phyloP scores from a whole-genome alignment of 2,329 filamentous ascomycete species.

The Pyrenophora tritici-repentis region DNA sequence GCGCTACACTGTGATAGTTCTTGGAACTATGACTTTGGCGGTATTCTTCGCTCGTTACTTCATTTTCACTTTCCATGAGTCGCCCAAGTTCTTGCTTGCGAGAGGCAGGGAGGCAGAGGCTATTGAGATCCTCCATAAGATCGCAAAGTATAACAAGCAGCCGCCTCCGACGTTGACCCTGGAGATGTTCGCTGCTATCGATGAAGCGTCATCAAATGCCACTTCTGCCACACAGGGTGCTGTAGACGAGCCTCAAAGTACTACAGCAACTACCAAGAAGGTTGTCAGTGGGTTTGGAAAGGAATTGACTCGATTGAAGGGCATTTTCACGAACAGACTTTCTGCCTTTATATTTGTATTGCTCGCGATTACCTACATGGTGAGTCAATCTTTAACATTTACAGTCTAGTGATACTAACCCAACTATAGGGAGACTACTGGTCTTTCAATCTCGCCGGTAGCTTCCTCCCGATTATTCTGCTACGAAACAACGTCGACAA shows the following conservation, averaged over 20 bases:
- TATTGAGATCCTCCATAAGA: conserved; percentile 34
- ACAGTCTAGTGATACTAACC: background rate
- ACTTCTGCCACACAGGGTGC: background rate
- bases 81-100: conserved; percentile 34
- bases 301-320: conserved; percentile 34
- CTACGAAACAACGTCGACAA: conserved; percentile 36
- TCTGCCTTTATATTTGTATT: conserved; percentile 33
- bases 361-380: conserved; percentile 36
- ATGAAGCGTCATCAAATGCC: conserved; percentile 17
- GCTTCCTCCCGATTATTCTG: conserved; percentile 35
- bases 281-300: conserved; percentile 28
- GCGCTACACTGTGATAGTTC: conserved; percentile 36
- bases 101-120: conserved; percentile 34
- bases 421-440: conserved; percentile 34
- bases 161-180: conserved; percentile 30
- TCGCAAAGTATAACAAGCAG: conserved; percentile 36
- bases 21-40: conserved; percentile 32
- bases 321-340: conserved; percentile 35
- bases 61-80: conserved; percentile 38
- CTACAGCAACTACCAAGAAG: conserved; percentile 25
- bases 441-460: conserved; percentile 38
- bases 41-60: conserved; percentile 37
- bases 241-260: conserved; percentile 5
- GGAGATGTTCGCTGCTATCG: conserved; percentile 34
- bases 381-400: background rate